phyloP scores from a whole-genome alignment of 441 rosid genomes.

The Viola pubescens region DNA sequence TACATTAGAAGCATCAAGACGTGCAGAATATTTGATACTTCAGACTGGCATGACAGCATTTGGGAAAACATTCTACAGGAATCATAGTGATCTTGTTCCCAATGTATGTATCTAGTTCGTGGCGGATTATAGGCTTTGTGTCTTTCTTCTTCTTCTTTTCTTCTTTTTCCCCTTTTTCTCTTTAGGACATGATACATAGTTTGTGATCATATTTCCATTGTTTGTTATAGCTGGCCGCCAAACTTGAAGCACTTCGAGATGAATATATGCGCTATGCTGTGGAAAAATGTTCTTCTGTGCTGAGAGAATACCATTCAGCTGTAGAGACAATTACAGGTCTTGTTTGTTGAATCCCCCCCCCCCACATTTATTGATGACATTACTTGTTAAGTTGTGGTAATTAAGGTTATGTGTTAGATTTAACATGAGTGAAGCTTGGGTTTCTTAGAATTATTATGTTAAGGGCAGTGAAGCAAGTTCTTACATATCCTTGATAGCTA shows the following conservation, averaged over 20 bases:
- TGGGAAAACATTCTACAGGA: slow-evolving; percentile 86
- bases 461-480: too few species aligned
- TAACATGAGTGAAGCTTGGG: too few species aligned
- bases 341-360: slow-evolving; percentile 4
- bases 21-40: slow-evolving; percentile 77
- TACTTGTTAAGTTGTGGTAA: neutral
- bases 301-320: slow-evolving; percentile 79
- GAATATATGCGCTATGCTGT: slow-evolving; percentile 81
- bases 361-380: neutral
- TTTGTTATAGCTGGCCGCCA: slow-evolving; percentile 65
- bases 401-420: neutral
- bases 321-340: slow-evolving; percentile 92
- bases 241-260: slow-evolving; percentile 89
- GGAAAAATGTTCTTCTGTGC: slow-evolving; percentile 70
- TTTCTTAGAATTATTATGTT: too few species aligned
- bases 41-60: slow-evolving; percentile 98
- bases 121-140: neutral
- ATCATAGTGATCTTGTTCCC: slow-evolving; percentile 81
- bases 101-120: slow-evolving; percentile 35
- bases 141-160: neutral
- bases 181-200: neutral
- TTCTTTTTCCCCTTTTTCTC: too few species aligned
- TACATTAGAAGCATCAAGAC: slow-evolving; percentile 83
- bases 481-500: slow-evolving; percentile 1
- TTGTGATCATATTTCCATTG: slow-evolving; percentile 16